Evolutionary conservation across 2,329 filamentous ascomycete species (phyloP).

Genomic region (Phyllosticta citrichinensis): DNA sequence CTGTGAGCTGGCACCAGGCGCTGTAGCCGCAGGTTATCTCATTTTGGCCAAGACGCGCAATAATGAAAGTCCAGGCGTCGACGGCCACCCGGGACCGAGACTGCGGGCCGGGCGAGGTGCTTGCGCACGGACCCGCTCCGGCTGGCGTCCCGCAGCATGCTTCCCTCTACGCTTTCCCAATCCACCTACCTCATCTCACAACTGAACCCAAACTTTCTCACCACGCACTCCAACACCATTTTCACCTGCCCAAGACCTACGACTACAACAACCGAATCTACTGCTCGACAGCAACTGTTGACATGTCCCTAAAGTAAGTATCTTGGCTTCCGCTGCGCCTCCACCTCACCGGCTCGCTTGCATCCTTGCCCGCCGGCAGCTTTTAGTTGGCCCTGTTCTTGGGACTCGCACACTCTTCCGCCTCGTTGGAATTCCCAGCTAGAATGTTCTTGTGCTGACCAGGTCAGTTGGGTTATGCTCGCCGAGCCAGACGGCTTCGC

Average conservation of each 20-base stretch:
- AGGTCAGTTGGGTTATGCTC: conserved; percentile 80
- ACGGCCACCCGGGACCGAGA: too few species aligned
- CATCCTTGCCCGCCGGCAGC: not conserved
- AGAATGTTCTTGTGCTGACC: conserved; percentile 13
- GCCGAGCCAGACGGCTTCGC: conserved; percentile 63
- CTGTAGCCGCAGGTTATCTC: not conserved
- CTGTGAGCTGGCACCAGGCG: not conserved
- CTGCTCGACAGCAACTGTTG: not conserved
- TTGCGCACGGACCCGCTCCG: not conserved
- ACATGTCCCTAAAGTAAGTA: conserved; percentile 33
- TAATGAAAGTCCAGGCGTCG: too few species aligned
- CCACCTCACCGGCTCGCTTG: not conserved
- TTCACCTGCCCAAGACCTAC: not conserved
- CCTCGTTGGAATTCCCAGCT: not conserved
- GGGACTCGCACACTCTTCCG: not conserved
- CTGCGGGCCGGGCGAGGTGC: not conserved
- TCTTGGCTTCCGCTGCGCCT: conserved; percentile 4
- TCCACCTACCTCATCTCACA: not conserved
- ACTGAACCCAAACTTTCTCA: not conserved
- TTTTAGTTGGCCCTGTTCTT: not conserved
- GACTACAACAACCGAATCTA: not conserved
- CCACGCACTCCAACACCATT: not conserved
- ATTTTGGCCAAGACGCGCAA: not conserved
- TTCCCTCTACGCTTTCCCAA: not conserved
- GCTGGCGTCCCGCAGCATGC: not conserved